Conservation (phyloP, 306 rosid species). For the Quercus variabilis region DNA sequence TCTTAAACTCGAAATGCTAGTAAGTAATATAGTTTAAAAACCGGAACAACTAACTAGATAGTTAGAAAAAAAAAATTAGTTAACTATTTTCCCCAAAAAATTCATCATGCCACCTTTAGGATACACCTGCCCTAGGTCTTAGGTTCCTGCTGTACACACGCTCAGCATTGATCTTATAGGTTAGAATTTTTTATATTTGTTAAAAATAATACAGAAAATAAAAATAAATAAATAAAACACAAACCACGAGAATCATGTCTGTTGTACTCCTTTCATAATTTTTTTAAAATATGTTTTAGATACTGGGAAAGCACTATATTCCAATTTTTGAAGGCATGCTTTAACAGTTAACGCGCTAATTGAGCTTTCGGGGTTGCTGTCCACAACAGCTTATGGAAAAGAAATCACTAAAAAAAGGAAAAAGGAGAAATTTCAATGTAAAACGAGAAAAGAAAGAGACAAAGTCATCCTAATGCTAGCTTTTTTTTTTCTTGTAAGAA, state of each 20-base stretch:
- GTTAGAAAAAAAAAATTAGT: no score
- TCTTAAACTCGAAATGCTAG: no score
- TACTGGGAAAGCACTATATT: not conserved
- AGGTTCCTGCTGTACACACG: not conserved
- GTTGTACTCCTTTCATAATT: no score
- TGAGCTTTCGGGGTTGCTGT: not conserved
- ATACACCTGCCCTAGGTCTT: not conserved
- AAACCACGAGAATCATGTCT: not conserved
- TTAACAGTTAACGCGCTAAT: not conserved
- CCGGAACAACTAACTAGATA: no score
- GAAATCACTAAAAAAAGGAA: not conserved
- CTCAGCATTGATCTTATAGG: not conserved
- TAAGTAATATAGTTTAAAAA: no score
- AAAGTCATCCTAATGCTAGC: not conserved
- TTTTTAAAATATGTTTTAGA: no score
- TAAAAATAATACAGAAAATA: not conserved
- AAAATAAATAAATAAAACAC: not conserved
- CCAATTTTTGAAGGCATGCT: not conserved
- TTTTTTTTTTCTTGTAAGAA: no score
- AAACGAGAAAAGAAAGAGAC: not conserved
- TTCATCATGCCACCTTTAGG: not conserved
- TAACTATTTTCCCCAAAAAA: no score
- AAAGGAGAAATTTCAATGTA: not conserved
- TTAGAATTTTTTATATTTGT: not conserved
- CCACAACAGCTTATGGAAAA: not conserved